Percentiles rank a stretch among this genome's conserved stretches.
Conservation (phyloP, 371 early-diverging fungal species). For the Conidiobolus incongruus region DNA sequence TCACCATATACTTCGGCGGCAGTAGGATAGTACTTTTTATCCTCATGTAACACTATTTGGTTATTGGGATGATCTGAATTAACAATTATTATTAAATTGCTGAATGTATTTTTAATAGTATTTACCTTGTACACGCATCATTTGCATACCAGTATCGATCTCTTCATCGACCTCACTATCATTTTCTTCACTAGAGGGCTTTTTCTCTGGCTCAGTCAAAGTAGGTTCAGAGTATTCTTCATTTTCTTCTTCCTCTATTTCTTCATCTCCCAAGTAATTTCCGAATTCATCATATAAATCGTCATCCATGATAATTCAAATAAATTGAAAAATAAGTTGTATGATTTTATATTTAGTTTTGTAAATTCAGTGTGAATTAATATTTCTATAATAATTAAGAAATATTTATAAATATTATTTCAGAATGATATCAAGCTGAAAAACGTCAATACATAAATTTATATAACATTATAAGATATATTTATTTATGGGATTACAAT, state of each 20-base stretch:
- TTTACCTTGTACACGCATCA: neutral
- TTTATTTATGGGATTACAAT: too few species aligned
- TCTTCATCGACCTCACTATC: neutral
- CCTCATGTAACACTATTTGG: slow-evolving; percentile 86
- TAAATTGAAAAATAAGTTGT: too few species aligned
- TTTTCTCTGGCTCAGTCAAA: slow-evolving; percentile 8
- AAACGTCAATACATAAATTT: too few species aligned
- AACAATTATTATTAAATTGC: neutral
- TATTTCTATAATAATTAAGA: too few species aligned
- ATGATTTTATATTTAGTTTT: too few species aligned
- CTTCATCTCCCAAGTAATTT: slow-evolving; percentile 74
- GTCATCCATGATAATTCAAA: slow-evolving; percentile 74
- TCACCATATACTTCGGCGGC: slow-evolving; percentile 94
- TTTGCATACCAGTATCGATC: neutral
- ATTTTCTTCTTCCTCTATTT: slow-evolving; percentile 17
- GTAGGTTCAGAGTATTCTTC: slow-evolving; percentile 12
- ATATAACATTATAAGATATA: too few species aligned
- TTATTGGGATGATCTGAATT: slow-evolving; percentile 35
- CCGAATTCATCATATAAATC: slow-evolving; percentile 90
- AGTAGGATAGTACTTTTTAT: slow-evolving; percentile 91
- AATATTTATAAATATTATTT: too few species aligned
- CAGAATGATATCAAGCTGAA: too few species aligned
- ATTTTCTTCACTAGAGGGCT: neutral
- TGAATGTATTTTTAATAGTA: neutral
- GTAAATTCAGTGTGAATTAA: too few species aligned